Conservation (phyloP, 2,329 filamentous ascomycete species). For the Nannizziopsis arthrosporioides region DNA sequence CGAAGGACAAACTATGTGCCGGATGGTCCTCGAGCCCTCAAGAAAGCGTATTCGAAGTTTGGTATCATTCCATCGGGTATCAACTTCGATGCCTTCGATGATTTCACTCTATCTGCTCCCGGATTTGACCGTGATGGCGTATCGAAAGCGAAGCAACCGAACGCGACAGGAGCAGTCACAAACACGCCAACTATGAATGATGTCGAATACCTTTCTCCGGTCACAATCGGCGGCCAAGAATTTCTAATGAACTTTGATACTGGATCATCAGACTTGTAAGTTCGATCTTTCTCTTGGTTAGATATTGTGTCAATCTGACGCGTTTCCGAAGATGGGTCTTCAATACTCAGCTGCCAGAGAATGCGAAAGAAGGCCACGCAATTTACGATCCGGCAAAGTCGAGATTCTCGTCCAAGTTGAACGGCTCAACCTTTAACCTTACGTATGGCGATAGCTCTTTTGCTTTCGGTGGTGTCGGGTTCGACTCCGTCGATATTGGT, state of each 20-base stretch:
- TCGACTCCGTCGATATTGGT: slow-evolving; percentile 53
- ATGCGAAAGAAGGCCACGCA: slow-evolving; percentile 41
- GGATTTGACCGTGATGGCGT: slow-evolving; percentile 20
- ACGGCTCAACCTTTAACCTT: slow-evolving; percentile 48
- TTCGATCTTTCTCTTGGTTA: slow-evolving; percentile 5
- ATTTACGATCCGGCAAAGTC: slow-evolving; percentile 46
- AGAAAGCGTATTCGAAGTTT: slow-evolving; percentile 58
- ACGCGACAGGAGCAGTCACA: slow-evolving; percentile 46
- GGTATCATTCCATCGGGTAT: slow-evolving; percentile 41
- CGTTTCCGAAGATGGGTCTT: slow-evolving; percentile 53
- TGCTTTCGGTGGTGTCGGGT: slow-evolving; percentile 54
- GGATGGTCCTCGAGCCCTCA: slow-evolving; percentile 51
- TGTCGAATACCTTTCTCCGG: slow-evolving; percentile 57
- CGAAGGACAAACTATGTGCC: slow-evolving; percentile 45
- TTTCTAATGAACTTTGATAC: slow-evolving; percentile 63
- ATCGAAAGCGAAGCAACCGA: slow-evolving; percentile 17
- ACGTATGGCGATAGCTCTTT: slow-evolving; percentile 54
- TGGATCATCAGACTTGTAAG: slow-evolving; percentile 60
- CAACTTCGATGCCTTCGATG: slow-evolving; percentile 27
- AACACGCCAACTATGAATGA: slow-evolving; percentile 55
- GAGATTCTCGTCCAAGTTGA: slow-evolving; percentile 38
- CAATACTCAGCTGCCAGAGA: slow-evolving; percentile 45
- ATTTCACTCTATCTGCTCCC: slow-evolving; percentile 23
- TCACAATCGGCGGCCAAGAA: slow-evolving; percentile 57
- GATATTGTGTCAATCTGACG: background rate